phyloP scores from a whole-genome alignment of 2,329 filamentous ascomycete species.

The Fusarium sp. region DNA sequence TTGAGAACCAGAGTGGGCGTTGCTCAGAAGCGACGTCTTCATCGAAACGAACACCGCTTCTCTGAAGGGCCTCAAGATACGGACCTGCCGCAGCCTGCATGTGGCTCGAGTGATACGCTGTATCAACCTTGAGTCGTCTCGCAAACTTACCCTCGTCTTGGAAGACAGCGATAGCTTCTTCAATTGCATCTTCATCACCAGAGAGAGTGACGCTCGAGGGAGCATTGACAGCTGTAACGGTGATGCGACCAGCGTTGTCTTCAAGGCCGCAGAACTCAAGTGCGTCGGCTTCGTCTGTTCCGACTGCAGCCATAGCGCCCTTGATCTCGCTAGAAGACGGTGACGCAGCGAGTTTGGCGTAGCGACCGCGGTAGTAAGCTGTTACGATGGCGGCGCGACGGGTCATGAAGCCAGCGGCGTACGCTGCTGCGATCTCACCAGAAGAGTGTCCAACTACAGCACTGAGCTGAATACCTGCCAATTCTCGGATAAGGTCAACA shows the following conservation, averaged over 20 bases:
- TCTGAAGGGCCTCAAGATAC: neutral
- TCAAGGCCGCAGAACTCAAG: neutral
- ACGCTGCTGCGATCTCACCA: slow-evolving; percentile 42
- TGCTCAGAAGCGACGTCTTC: neutral
- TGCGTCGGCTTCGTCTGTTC: neutral
- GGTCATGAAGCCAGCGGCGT: neutral
- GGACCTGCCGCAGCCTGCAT: neutral
- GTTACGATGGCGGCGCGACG: slow-evolving; percentile 48
- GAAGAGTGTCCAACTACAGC: slow-evolving; percentile 58
- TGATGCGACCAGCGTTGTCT: neutral
- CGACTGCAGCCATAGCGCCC: neutral
- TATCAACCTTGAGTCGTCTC: slow-evolving; percentile 9
- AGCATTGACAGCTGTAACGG: neutral
- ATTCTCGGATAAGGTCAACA: neutral
- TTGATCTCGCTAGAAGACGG: neutral
- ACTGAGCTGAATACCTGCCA: slow-evolving; percentile 46
- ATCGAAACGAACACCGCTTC: neutral
- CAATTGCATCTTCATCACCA: slow-evolving; percentile 50
- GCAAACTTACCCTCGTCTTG: slow-evolving; percentile 8
- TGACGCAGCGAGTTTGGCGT: slow-evolving; percentile 3
- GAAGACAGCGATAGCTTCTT: slow-evolving; percentile 5
- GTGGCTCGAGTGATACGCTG: slow-evolving; percentile 12
- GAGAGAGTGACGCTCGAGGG: neutral
- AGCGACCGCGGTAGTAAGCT: slow-evolving; percentile 10
- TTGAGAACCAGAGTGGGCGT: neutral